phyloP scores from a whole-genome alignment of 2,329 filamentous ascomycete species.

The Fusarium neocosmosporiellum region DNA sequence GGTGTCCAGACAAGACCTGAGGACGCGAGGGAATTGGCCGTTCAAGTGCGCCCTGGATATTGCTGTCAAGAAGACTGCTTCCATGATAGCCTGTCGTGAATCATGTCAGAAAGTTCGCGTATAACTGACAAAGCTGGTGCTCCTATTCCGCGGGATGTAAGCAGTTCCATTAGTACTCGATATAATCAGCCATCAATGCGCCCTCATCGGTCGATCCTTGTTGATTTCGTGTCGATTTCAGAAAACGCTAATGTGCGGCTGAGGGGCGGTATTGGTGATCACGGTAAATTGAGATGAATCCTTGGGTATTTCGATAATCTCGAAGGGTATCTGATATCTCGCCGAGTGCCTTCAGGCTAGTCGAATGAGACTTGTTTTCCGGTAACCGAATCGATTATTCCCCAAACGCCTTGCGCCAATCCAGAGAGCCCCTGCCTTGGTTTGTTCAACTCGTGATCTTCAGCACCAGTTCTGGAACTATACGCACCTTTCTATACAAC shows the following conservation, averaged over 20 bases:
- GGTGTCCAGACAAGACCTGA: neutral
- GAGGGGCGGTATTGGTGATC: neutral
- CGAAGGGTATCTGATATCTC: constrained; percentile 8
- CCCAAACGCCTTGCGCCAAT: neutral
- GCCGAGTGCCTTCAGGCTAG: neutral
- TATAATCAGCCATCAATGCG: neutral
- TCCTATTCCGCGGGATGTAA: neutral
- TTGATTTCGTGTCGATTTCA: neutral
- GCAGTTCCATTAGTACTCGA: neutral
- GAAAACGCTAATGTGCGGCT: neutral
- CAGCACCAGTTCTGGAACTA: neutral
- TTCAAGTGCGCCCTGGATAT: neutral
- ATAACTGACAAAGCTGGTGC: neutral
- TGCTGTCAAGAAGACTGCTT: neutral
- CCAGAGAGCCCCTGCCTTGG: neutral
- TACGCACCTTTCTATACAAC: neutral
- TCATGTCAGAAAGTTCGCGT: neutral
- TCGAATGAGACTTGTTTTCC: neutral
- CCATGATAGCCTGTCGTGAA: neutral
- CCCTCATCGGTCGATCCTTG: neutral
- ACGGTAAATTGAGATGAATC: neutral
- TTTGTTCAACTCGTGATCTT: neutral
- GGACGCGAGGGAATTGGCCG: neutral
- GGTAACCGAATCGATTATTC: neutral
- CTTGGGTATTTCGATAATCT: neutral